Evolutionary conservation across 768 basidiomycete species (phyloP), one percentile per base, ranked within the genome.

Genomic region (Boletellus ananas): DNA sequence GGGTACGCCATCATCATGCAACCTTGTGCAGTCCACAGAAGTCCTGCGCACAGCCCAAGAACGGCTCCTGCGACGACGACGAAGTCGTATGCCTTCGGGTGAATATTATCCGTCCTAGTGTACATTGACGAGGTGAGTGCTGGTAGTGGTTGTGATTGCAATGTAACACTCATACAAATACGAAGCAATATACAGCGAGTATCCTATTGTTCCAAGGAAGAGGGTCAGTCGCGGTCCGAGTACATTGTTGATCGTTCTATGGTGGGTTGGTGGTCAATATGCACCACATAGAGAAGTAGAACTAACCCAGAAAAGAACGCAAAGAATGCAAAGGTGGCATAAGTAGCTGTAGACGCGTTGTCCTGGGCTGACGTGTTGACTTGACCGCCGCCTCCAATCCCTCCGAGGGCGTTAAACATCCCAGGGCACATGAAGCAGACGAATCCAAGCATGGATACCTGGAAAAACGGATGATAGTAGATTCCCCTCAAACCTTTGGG

Each of bases 321-420:
- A 4, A 74, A 73, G 57, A 78, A 70, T 17, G 83, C 79, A 58
- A 85, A 84, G 8, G 77, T 79, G 1, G 80, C 65, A 54, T 91
- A 90, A 6, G 89, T 64, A 1, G 84, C 79, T 0, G 81, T 70
- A 56, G 80, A 88, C 3, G 85, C 76, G 58, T 90, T 87, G 10
- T 87, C 83, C 60, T 76, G 78, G 9, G 80, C 85, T 3, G 71
- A 74, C 4, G 77, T 46, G 58, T 87, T 82, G 37, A 88, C 61
- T 66, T 87, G 85, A 0, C 90, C 90, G 37, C 87, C 89, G 38
- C 78, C 89, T 4, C 91, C 90, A 39, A 94, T 75, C 31, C 90
- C 88, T 48, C 80, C 85, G 59, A 90, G 71, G 0, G 88, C 82
- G 60, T 90, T 92, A 70, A 87, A 90, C 49, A 90, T 77, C 50